Base-by-base conservation (phyloP, 768 basidiomycete species). In the Pisolithus orientalis region DNA sequence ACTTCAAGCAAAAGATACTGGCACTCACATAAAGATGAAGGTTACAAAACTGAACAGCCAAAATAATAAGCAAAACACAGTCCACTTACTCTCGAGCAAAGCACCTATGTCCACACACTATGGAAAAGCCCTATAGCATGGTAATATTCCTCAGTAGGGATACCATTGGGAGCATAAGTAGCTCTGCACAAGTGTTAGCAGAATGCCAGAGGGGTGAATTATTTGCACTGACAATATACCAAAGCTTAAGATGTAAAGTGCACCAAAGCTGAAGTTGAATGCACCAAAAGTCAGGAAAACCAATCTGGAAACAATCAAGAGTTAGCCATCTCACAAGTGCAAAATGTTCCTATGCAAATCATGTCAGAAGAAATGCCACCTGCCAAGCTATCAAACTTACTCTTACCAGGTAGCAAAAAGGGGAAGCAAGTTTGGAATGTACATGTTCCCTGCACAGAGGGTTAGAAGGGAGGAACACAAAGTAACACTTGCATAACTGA, bases 261-360 rank as follows among this genome's bases (percentile, higher is more conserved):
- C 65, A 38, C 63, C 64, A 47, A 58, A 14, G 34, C 34, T 34
- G 34, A 13, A 65, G 17, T 65, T 65, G 58, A 65, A 65, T 27
- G 63, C 63, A 21, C 65, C 64, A 21, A 65, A 67, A 24, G 64
- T 67, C 29, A 48, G 27, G 42, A 65, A 65, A 9, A 65, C 65
- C 29, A 58, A 60, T 17, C 62, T 64, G 37, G n/a, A 38, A 44
- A 8, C 43, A 14, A 28, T 28, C 25, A 10, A 14, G 14, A 34
- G 11, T 34, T 11, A 34, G 34, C 5, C 11, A 14, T 34, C 34
- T 11, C 5, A 3, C 5, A 5, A 14, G 5, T 11, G 13, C 4
- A 13, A 4, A 13, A 34, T 13, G 1, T 64, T 66, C 34, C 64
- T 64, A 10, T 52, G 29, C 17, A 8, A 61, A 34, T 7, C 38